Base-by-base conservation (phyloP, 345 rosid genomes). In the Hirschfeldia incana region DNA sequence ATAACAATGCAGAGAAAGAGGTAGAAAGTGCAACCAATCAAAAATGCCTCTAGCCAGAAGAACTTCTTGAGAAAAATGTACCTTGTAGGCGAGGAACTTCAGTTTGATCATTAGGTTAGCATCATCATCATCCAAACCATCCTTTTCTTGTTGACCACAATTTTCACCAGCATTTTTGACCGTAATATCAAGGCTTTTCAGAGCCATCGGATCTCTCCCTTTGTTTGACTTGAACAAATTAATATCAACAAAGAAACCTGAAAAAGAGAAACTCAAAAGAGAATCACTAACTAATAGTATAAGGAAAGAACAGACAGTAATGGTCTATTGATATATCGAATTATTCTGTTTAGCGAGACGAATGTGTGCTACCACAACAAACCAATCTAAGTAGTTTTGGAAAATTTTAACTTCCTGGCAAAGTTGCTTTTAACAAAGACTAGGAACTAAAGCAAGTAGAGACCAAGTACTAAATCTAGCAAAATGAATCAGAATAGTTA, bases 11-110 rank as follows among this genome's bases (percentile, higher is more conserved):
- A 28, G 49, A 17, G n/a, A 68, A 79, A 73, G 65, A 67, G 12
- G 61, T 65, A 72, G 72, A 9, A 64, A 70, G 8, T 42, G 70
- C 67, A 79, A 53, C 36, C 10, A 66, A 72, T 29, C 21, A 71
- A 13, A 67, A 72, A 30, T 30, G 16, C 27, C 11, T 70, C 61
- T 11, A 76, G 60, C 53, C 49, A 63, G 13, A 34, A 53, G 21
- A 69, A 16, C 34, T 68, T 60, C 70, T 28, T 42, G 39, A 33
- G 55, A 26, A 60, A 44, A 17, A 69, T 11, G 16, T 88, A 90
- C 99, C 97, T 94, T 94, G 77, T 94, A 94, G 6, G 98, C 87
- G 63, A 94, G 99, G 74, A 94, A 91, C 81, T 94, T 94, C 80
- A 94, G 32, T 85, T 94, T 94, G 77, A 92, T 91, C 99, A 94